phyloP scores from a whole-genome alignment of 2,329 filamentous ascomycete genomes.

The Neofusicoccum ribis region DNA sequence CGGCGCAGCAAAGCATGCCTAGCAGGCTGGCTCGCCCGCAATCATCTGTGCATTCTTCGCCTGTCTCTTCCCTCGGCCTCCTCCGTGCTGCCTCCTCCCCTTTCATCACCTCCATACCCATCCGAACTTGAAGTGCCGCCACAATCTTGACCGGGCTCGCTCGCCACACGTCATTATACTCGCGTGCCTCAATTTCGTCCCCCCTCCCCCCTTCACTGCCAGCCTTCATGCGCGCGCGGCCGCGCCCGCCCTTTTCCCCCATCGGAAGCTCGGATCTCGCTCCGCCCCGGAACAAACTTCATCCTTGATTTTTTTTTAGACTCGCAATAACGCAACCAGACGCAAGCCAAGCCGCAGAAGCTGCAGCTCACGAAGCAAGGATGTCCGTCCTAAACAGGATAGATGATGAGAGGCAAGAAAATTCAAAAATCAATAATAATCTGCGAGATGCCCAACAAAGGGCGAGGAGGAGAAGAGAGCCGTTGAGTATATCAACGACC shows the following conservation, averaged over 20 bases:
- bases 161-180: neutral
- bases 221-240: neutral
- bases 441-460: too few relatives aligned
- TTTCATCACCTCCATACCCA: neutral
- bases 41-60: neutral
- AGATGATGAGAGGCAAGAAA: too few relatives aligned
- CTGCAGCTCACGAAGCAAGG: too few relatives aligned
- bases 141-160: neutral
- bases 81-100: neutral
- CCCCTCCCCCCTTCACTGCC: neutral
- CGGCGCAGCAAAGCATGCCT: neutral
- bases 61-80: neutral
- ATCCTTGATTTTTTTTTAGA: neutral
- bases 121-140: neutral
- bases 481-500: too few relatives aligned
- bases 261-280: neutral
- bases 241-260: neutral
- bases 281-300: neutral
- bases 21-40: too few relatives aligned
- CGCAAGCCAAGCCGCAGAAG: too few relatives aligned
- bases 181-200: conserved; percentile 3
- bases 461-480: too few relatives aligned
- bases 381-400: too few relatives aligned
- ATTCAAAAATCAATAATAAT: too few relatives aligned
- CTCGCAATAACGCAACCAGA: too few relatives aligned